These are phyloP conservation scores for Apiotrichum mycotoxinovorans DNA, from an alignment of 1,284 basidiomycete genomes.

Conservation along the genomic window DNA sequence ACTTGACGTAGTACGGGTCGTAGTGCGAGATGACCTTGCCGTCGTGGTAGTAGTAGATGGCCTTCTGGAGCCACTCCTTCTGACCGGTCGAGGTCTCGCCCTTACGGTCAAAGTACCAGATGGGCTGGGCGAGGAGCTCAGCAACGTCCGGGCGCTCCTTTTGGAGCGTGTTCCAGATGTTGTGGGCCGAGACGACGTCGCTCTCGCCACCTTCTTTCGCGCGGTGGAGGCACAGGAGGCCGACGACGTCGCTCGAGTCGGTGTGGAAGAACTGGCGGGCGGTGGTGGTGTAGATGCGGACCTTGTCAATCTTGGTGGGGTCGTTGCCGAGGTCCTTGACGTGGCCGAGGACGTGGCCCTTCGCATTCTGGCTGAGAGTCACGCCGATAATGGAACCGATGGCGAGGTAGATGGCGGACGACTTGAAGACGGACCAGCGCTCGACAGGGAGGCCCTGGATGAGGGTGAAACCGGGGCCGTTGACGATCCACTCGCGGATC, in stretches of 20 bases:
- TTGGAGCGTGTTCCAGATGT: conserved; percentile 51
- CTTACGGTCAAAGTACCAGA: conserved; percentile 42
- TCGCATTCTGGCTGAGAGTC: conserved; percentile 45
- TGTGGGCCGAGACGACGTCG: conserved; percentile 51
- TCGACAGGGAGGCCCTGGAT: conserved; percentile 49
- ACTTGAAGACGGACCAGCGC: conserved; percentile 44
- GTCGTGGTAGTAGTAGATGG: conserved; percentile 21
- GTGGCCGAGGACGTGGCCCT: conserved; percentile 51
- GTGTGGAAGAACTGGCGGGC: conserved; percentile 51
- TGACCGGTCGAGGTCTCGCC: conserved; percentile 27
- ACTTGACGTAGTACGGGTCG: conserved; percentile 41
- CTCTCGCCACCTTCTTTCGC: conserved; percentile 50
- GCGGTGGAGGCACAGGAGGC: conserved; percentile 51
- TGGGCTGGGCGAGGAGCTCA: conserved; percentile 36
- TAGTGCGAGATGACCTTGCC: conserved; percentile 30
- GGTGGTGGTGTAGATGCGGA: conserved; percentile 52
- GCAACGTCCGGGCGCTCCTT: conserved; percentile 49
- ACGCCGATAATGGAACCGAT: conserved; percentile 47
- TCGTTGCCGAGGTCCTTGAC: conserved; percentile 52
- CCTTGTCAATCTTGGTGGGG: conserved; percentile 48
- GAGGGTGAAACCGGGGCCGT: conserved; percentile 48
- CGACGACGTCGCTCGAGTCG: conserved; percentile 44
- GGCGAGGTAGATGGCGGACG: conserved; percentile 49
- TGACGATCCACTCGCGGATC: conserved; percentile 30
- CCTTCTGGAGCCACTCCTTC: conserved; percentile 21